Percentiles rank a stretch among this genome's conserved stretches.
Evolutionary conservation across 305 asterid genomes (phyloP).

Genomic region (Fraxinus paxiana): DNA sequence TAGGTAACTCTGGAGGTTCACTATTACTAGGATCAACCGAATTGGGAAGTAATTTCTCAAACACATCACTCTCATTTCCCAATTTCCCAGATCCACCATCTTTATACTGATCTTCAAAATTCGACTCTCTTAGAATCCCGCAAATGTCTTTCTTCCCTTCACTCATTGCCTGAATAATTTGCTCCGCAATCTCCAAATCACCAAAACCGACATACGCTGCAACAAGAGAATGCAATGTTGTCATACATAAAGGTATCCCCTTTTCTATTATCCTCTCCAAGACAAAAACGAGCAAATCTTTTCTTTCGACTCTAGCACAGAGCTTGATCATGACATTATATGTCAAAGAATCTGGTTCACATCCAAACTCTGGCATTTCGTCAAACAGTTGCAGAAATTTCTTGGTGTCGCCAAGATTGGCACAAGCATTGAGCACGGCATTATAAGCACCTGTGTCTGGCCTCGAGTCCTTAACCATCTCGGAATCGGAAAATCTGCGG

Average conservation of each 20-base stretch:
- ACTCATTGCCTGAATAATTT: conserved; percentile 72
- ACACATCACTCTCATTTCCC: conserved; percentile 26
- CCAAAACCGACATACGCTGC: conserved; percentile 91
- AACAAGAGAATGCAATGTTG: conserved; percentile 81
- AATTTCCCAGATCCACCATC: neutral
- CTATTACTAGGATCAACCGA: conserved; percentile 27
- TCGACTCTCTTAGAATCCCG: conserved; percentile 55
- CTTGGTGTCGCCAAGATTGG: conserved; percentile 59
- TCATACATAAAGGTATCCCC: conserved; percentile 50
- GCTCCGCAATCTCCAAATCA: conserved; percentile 73
- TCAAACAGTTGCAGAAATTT: conserved; percentile 69
- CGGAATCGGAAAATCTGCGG: conserved; percentile 41
- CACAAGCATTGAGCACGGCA: conserved; percentile 88
- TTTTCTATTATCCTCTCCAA: conserved; percentile 72
- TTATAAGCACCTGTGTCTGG: conserved; percentile 89
- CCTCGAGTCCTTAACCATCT: conserved; percentile 49
- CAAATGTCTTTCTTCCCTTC: conserved; percentile 79
- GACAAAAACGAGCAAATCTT: conserved; percentile 72
- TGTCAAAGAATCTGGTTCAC: conserved; percentile 74
- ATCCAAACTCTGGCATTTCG: conserved; percentile 64
- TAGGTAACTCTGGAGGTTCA: conserved; percentile 59
- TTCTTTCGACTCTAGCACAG: conserved; percentile 69
- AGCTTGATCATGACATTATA: conserved; percentile 84
- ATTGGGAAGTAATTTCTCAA: conserved; percentile 62
- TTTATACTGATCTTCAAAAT: conserved; percentile 22